Conservation (phyloP, 106 monocot genomes). For the Narthecium ossifragum region DNA sequence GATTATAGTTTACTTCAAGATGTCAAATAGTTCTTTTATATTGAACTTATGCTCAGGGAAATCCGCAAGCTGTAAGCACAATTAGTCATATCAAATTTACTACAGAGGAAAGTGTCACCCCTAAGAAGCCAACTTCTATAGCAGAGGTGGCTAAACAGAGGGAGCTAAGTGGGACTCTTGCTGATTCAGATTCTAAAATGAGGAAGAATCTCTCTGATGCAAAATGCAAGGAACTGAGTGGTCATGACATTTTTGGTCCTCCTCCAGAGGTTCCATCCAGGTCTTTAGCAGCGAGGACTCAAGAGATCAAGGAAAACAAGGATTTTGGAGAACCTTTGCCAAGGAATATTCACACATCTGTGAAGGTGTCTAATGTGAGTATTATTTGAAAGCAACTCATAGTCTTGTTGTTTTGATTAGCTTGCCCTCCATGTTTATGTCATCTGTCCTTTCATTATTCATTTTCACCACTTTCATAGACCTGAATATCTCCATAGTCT, state of each 20-base stretch:
- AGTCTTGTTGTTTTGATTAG: not conserved
- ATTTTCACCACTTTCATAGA: too few species aligned
- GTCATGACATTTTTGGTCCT: slow-evolving; percentile 58
- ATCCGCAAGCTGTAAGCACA: slow-evolving; percentile 33
- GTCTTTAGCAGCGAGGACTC: slow-evolving; percentile 34
- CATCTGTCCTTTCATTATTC: too few species aligned
- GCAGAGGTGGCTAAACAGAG: slow-evolving; percentile 46
- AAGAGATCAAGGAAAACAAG: slow-evolving; percentile 47
- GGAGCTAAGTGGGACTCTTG: slow-evolving; percentile 54
- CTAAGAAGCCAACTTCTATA: slow-evolving; percentile 42
- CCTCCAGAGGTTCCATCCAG: slow-evolving; percentile 25
- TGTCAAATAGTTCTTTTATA: too few species aligned
- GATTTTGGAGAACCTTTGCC: slow-evolving; percentile 43
- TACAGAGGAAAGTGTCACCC: slow-evolving; percentile 45
- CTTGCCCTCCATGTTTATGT: not conserved
- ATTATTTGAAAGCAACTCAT: not conserved
- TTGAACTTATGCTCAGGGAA: too few species aligned
- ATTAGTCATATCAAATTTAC: slow-evolving; percentile 64
- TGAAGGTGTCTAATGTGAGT: slow-evolving; percentile 77
- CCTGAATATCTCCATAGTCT: too few species aligned
- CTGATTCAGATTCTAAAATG: slow-evolving; percentile 28
- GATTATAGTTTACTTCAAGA: too few species aligned
- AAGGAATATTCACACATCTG: slow-evolving; percentile 44
- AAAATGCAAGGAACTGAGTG: slow-evolving; percentile 56
- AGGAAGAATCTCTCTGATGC: slow-evolving; percentile 49